A percentile compares a stretch with the other conserved stretches of the same genome.
These are phyloP conservation scores for Entomortierella beljakovae DNA, from an alignment of 192 early-diverging fungal genomes.

Conservation along the genomic window DNA sequence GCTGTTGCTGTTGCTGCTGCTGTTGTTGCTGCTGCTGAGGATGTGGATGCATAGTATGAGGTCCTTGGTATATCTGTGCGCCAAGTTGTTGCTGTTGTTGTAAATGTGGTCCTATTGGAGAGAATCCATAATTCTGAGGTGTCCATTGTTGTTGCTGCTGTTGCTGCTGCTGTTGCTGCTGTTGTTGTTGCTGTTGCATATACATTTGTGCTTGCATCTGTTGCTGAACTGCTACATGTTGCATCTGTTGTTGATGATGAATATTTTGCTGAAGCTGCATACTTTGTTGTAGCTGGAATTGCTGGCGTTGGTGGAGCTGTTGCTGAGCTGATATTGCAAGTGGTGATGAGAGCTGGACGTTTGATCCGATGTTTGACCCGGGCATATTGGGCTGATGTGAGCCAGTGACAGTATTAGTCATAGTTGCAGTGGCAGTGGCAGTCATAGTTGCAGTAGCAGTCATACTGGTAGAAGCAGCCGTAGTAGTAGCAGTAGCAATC, in stretches of 20 bases:
- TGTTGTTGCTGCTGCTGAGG: neutral
- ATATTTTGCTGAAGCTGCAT: constrained; percentile 4
- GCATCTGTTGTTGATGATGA: constrained; percentile 9
- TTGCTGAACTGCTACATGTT: constrained; percentile 11
- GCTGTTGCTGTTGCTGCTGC: neutral
- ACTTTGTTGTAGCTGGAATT: constrained; percentile 5
- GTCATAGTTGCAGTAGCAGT: neutral
- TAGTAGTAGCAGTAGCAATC: no score
- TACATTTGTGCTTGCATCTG: constrained; percentile 15
- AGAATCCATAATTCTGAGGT: neutral
- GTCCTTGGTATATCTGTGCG: neutral
- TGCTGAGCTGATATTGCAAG: neutral
- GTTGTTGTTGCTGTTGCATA: constrained; percentile 30
- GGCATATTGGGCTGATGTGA: neutral
- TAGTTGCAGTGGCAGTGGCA: neutral
- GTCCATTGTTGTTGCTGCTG: constrained; percentile 9
- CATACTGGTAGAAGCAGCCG: no score
- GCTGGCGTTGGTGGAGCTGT: constrained; percentile 18
- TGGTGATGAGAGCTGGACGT: neutral
- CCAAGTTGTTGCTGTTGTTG: neutral
- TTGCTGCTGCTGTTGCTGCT: constrained; percentile 6
- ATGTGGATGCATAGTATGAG: neutral
- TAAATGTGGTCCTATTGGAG: neutral
- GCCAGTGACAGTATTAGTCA: no score
- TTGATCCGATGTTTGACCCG: neutral